phyloP scores from a whole-genome alignment of 306 rosid genomes.

The Potentilla sterilis region DNA sequence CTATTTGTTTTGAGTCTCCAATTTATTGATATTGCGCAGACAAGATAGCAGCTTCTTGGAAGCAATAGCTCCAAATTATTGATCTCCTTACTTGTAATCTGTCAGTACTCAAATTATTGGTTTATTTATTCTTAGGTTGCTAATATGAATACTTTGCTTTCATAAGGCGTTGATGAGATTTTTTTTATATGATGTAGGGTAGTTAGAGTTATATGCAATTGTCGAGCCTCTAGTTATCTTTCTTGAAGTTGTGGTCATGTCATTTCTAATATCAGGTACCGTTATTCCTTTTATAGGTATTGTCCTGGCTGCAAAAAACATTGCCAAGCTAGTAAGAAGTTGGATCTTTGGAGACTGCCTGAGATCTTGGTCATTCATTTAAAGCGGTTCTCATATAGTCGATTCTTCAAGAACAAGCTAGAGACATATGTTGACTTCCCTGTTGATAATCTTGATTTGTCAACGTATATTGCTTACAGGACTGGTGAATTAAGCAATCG shows the following conservation, averaged over 20 bases:
- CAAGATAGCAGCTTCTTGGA: neutral
- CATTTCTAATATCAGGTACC: constrained; percentile 27
- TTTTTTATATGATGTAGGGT: neutral
- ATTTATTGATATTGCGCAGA: neutral
- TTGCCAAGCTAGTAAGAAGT: constrained; percentile 91
- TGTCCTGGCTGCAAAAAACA: constrained; percentile 91
- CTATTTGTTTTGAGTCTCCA: neutral
- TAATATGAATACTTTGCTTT: neutral
- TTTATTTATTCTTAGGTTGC: neutral
- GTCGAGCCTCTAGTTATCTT: constrained; percentile 18
- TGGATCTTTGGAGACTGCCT: constrained; percentile 99
- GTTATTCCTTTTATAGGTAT: constrained; percentile 50
- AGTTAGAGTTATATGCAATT: neutral
- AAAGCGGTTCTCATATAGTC: constrained; percentile 95
- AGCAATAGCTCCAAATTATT: neutral
- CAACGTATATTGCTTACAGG: constrained; percentile 60
- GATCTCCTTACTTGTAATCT: neutral
- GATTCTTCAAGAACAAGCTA: constrained; percentile 83
- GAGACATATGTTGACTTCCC: constrained; percentile 97
- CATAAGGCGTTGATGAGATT: neutral
- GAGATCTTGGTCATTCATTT: constrained; percentile 97
- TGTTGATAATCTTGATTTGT: constrained; percentile 79
- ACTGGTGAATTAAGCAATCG: constrained; percentile 51
- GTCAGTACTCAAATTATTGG: neutral
- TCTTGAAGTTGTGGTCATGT: neutral